Conservation (phyloP, 1,284 basidiomycete genomes). For the Trichosporon coremiiforme region DNA sequence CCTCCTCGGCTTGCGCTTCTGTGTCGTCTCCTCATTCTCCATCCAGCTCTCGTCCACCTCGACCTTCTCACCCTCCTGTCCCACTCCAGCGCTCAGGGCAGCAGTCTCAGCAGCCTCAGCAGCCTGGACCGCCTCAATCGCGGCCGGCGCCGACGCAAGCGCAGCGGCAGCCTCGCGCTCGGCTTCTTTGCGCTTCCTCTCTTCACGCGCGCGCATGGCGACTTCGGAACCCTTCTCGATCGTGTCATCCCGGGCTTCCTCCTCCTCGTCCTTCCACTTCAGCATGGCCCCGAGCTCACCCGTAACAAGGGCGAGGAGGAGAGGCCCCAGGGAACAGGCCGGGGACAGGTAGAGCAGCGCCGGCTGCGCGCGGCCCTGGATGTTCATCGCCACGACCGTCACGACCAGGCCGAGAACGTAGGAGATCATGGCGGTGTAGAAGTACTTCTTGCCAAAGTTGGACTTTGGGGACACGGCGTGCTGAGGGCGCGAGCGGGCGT, state of each 20-base stretch:
- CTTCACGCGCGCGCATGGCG: constrained; percentile 38
- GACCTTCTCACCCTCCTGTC: constrained; percentile 7
- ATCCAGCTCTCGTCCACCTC: constrained; percentile 51
- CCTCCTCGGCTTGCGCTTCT: constrained; percentile 22
- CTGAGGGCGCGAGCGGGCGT: constrained; percentile 32
- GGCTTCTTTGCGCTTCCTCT: not conserved
- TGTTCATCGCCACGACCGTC: constrained; percentile 89
- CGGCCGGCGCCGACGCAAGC: not conserved
- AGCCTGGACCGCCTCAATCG: not conserved
- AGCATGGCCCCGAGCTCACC: constrained; percentile 53
- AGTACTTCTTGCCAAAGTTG: constrained; percentile 74
- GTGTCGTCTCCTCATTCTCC: constrained; percentile 29
- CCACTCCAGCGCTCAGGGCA: constrained; percentile 17
- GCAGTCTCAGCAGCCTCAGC: not conserved
- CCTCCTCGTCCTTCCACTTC: constrained; percentile 44
- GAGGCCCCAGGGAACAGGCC: constrained; percentile 59
- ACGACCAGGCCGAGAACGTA: constrained; percentile 76
- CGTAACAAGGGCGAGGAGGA: constrained; percentile 47
- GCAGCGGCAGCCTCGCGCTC: constrained; percentile 19
- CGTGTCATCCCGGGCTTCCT: constrained; percentile 36
- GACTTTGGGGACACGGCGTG: constrained; percentile 40
- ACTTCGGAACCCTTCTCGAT: constrained; percentile 51
- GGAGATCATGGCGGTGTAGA: constrained; percentile 68
- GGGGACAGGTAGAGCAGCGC: constrained; percentile 82
- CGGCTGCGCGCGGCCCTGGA: constrained; percentile 78